Evolutionary conservation across 1,284 basidiomycete genomes (phyloP), one percentile per base, ranked within the genome.

Genomic region (Xanthoconium separans): DNA sequence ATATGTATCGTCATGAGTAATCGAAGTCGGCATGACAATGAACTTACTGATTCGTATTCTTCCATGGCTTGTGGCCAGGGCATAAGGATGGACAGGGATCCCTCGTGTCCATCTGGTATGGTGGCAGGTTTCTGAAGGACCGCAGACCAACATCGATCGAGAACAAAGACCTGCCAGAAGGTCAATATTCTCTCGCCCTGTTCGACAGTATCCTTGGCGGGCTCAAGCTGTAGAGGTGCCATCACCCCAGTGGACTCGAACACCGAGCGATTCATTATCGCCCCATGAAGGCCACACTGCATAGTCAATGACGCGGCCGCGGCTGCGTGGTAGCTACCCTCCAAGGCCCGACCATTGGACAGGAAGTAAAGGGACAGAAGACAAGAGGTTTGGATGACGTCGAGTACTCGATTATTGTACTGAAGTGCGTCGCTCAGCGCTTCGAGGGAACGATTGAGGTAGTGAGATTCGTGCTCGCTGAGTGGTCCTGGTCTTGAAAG

Each of bases 301-400:
- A 88, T 70, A 12, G 83, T 81, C 44, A 91, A 72, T 13, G 84
- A 77, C 1, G 84, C 82, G 0, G 87, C 88, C 0, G 84, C 81
- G 55, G 82, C 83, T 1, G 82, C 80, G 65, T 90, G 84, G 64
- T 85, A 87, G 61, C 83, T 83, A 9, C 88, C 88, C 65, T 91
- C 89, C 20, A 85, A 68, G 6, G 85, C 71, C 33, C 89, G 80
- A 9, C 87, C 88, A 59, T 85, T 88, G 31, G 85, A 81, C 31
- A 89, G 72, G 68, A 87, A 88, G 68, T 91, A 91, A 53, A 83
- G 66, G 11, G 89, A 83, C 46, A 91, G 69, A 22, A 91, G 74
- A 63, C 85, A 89, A 9, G 84, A 85, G 2, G 85, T 84, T 60
- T 85, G 88, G 37, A 90, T 82, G 58, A 86, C 77, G 65, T 91